Percentiles rank a stretch among this genome's conserved stretches.
Evolutionary conservation across 495 filamentous ascomycete genomes (phyloP).

Genomic region (Neurospora tetraspora): DNA sequence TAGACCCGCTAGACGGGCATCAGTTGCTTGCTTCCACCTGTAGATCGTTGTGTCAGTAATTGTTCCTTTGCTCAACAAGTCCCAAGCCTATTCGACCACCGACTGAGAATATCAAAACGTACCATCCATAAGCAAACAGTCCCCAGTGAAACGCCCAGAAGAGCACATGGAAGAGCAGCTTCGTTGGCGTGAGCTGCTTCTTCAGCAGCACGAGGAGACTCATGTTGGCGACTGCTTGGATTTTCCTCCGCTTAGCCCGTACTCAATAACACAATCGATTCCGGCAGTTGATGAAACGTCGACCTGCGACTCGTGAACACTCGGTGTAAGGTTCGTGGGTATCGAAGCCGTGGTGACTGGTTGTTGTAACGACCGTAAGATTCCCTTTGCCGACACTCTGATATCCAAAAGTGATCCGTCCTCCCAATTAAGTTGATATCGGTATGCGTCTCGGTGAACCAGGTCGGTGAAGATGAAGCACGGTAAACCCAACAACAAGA

Average conservation of each 20-base stretch:
- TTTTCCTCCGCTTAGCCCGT: constrained; percentile 10
- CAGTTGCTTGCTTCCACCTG: constrained; percentile 69
- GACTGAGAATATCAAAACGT: constrained; percentile 19
- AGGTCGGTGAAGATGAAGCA: not conserved
- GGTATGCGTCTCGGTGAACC: not conserved
- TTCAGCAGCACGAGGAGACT: constrained; percentile 28
- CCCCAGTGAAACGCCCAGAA: constrained; percentile 80
- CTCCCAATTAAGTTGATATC: not conserved
- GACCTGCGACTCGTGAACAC: constrained; percentile 38
- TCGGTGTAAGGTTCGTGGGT: not conserved
- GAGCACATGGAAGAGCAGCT: constrained; percentile 69
- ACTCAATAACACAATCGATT: constrained; percentile 13
- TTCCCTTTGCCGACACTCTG: not conserved
- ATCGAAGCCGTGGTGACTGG: not conserved
- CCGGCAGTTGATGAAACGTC: constrained; percentile 27
- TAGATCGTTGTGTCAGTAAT: constrained; percentile 1
- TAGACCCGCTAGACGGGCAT: constrained; percentile 57
- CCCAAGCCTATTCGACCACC: not conserved
- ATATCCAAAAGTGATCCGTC: not conserved
- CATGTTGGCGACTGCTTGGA: constrained; percentile 27
- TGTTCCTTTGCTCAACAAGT: not conserved
- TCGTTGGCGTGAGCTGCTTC: constrained; percentile 54
- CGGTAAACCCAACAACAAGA: not conserved
- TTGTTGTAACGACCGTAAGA: not conserved
- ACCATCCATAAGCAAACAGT: constrained; percentile 87